phyloP scores from a whole-genome alignment of 768 basidiomycete species.

The Naganishia vaughanmartiniae region DNA sequence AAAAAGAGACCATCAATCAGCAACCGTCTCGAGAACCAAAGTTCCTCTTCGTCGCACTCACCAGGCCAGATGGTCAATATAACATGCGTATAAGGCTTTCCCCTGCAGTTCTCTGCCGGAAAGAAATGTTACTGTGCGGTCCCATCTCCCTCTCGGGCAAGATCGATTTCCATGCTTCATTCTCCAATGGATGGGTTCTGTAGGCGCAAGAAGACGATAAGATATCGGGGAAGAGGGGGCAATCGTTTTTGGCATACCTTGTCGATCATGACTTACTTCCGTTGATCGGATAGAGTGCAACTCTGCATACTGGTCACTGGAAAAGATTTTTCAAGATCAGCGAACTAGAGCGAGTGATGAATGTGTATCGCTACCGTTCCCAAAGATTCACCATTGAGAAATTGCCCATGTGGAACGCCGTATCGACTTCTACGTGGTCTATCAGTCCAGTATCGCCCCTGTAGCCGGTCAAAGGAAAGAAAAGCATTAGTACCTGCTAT shows the following conservation, averaged over 20 bases:
- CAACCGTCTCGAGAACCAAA: neutral
- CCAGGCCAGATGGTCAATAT: conserved; percentile 80
- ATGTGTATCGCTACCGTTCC: too few species aligned
- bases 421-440: conserved; percentile 81
- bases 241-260: neutral
- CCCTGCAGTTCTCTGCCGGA: conserved; percentile 64
- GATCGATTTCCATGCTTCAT: conserved; percentile 68
- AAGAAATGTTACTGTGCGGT: conserved; percentile 88
- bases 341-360: neutral
- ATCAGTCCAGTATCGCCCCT: conserved; percentile 74
- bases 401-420: conserved; percentile 92
- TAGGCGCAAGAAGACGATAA: neutral
- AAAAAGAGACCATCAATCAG: neutral
- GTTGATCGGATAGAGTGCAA: conserved; percentile 60
- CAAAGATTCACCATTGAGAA: conserved; percentile 63
- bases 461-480: neutral
- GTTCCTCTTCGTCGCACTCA: conserved; percentile 35
- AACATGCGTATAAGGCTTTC: conserved; percentile 71
- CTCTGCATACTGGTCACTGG: conserved; percentile 64
- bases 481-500: neutral
- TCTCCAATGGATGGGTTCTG: conserved; percentile 46
- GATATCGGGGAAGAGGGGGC: too few species aligned
- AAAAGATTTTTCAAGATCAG: neutral
- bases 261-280: conserved; percentile 50
- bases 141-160: conserved; percentile 76